Percentiles rank a stretch among this genome's conserved stretches.
Conservation (phyloP, 139 green algal species). For the Ettlia oleoabundans region DNA sequence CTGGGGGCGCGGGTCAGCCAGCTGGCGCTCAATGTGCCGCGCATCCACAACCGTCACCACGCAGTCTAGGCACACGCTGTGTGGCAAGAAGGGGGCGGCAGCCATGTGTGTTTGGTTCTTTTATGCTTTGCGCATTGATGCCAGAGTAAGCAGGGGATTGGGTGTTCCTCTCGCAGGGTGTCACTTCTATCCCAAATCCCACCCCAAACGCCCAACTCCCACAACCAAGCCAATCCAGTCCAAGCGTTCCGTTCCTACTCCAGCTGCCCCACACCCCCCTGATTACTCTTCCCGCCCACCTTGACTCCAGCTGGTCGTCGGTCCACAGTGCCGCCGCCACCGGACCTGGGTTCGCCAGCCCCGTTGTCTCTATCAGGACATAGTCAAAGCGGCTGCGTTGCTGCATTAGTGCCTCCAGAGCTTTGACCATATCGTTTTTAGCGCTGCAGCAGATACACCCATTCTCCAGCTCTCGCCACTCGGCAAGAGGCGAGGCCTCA, state of each 20-base stretch:
- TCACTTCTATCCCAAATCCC: neutral
- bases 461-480: slow-evolving; percentile 97
- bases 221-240: too few relatives aligned
- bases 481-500: slow-evolving; percentile 54
- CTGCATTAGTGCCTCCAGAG: slow-evolving; percentile 65
- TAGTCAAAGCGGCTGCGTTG: slow-evolving; percentile 78
- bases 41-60: slow-evolving; percentile 92
- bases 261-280: neutral
- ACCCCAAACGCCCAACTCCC: too few relatives aligned
- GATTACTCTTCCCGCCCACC: neutral
- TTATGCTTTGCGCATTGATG: too few relatives aligned
- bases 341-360: slow-evolving; percentile 88
- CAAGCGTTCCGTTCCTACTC: too few relatives aligned
- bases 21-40: slow-evolving; percentile 72
- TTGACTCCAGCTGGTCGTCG: slow-evolving; percentile 81
- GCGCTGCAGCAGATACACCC: slow-evolving; percentile 98
- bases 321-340: slow-evolving; percentile 88
- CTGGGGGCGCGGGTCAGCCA: slow-evolving; percentile 53
- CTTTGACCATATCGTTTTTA: slow-evolving; percentile 90
- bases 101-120: too few relatives aligned
- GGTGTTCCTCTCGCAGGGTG: too few relatives aligned
- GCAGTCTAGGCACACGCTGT: slow-evolving; percentile 73
- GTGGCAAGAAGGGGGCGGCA: neutral
- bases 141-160: too few relatives aligned
- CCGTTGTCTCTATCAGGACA: slow-evolving; percentile 93